These are phyloP conservation scores for Opeltia flavorubescens DNA, from an alignment of 495 filamentous ascomycete genomes.

Conservation along the genomic window DNA sequence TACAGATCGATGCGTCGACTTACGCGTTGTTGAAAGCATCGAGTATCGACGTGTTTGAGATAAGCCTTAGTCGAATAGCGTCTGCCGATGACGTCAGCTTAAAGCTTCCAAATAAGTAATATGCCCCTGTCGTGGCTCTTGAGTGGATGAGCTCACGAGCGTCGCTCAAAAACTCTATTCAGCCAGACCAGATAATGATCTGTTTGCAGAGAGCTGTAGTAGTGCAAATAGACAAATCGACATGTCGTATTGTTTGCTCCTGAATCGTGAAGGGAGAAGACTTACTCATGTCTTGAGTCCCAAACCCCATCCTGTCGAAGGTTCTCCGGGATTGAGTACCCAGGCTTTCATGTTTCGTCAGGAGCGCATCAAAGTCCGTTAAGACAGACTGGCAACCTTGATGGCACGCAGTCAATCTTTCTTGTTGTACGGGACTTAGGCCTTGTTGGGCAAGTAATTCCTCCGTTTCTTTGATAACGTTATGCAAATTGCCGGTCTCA, in stretches of 20 bases:
- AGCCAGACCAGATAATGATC: too few species aligned
- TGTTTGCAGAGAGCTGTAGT: too few species aligned
- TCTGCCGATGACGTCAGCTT: too few species aligned
- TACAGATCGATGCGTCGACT: too few species aligned
- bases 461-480: constrained; percentile 9
- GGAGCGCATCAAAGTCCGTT: not conserved
- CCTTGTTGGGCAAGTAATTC: not conserved
- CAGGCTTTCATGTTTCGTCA: constrained; percentile 8
- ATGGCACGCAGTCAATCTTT: not conserved
- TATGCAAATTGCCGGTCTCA: constrained; percentile 4
- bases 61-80: constrained; percentile 5
- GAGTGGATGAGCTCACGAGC: too few species aligned
- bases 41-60: constrained; percentile 7
- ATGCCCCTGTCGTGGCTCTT: too few species aligned
- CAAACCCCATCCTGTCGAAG: constrained; percentile 10
- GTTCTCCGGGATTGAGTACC: constrained; percentile 8
- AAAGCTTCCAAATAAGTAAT: too few species aligned
- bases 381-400: constrained; percentile 1
- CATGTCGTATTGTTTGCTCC: too few species aligned
- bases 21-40: constrained; percentile 10
- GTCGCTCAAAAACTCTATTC: too few species aligned
- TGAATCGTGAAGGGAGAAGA: too few species aligned
- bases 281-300: constrained; percentile 8
- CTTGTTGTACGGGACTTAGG: not conserved
- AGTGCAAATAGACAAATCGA: too few species aligned